Percentiles rank a stretch among this genome's conserved stretches.
phyloP scores from a whole-genome alignment of 1,284 basidiomycete genomes.

The Cryptococcus sp. region DNA sequence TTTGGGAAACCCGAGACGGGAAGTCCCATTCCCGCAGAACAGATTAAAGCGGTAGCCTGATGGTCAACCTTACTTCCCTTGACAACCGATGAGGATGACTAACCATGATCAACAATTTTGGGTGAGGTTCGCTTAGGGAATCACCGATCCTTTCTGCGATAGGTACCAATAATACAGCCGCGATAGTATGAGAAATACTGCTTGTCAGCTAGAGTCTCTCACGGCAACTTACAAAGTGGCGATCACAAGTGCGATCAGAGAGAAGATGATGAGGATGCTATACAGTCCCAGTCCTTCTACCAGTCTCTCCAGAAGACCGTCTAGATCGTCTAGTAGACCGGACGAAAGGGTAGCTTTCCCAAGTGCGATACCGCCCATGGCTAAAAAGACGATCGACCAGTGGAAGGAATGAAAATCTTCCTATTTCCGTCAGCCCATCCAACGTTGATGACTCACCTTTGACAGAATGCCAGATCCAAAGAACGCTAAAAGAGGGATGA shows the following conservation, averaged over 20 bases:
- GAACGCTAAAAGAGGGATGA: slow-evolving; percentile 89
- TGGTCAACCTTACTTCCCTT: not conserved
- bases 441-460: slow-evolving; percentile 59
- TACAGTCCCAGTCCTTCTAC: slow-evolving; percentile 72
- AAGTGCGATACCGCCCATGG: slow-evolving; percentile 98
- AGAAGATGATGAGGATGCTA: slow-evolving; percentile 77
- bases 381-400: slow-evolving; percentile 88
- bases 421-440: slow-evolving; percentile 47
- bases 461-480: slow-evolving; percentile 91
- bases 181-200: slow-evolving; percentile 89
- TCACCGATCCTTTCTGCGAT: slow-evolving; percentile 88
- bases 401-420: slow-evolving; percentile 92
- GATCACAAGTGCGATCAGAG: slow-evolving; percentile 77
- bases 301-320: slow-evolving; percentile 62
- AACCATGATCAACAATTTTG: slow-evolving; percentile 80
- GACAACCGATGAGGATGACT: slow-evolving; percentile 4
- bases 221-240: slow-evolving; percentile 44
- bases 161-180: slow-evolving; percentile 90
- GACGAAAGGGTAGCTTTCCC: slow-evolving; percentile 91
- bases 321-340: slow-evolving; percentile 76
- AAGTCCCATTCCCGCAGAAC: slow-evolving; percentile 96
- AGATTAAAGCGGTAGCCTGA: slow-evolving; percentile 73
- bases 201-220: not conserved
- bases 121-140: slow-evolving; percentile 63
- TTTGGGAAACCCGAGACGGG: slow-evolving; percentile 97